phyloP scores from a whole-genome alignment of 768 basidiomycete species.

The Leucocoprinus sp. region DNA sequence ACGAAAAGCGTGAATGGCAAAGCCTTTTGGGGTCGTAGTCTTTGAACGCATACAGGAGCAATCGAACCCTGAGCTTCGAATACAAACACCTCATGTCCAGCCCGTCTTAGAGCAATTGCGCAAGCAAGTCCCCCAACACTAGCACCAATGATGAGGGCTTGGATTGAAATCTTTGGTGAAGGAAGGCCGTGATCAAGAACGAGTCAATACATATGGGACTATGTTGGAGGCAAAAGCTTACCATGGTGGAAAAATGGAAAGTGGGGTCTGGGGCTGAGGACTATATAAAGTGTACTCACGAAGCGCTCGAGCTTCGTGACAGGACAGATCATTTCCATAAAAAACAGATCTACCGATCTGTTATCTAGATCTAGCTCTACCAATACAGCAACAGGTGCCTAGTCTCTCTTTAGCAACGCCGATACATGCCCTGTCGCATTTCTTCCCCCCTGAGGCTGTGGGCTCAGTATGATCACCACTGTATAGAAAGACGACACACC shows the following conservation, averaged over 20 bases:
- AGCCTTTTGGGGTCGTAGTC: too few species aligned
- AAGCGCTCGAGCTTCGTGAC: too few species aligned
- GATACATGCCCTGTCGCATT: constrained; percentile 33
- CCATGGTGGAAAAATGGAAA: background rate
- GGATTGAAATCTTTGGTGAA: constrained; percentile 17
- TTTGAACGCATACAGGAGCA: constrained; percentile 1
- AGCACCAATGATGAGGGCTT: constrained; percentile 30
- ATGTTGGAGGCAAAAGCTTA: too few species aligned
- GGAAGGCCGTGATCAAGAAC: background rate
- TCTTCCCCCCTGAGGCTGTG: constrained; percentile 11
- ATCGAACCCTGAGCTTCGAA: constrained; percentile 27
- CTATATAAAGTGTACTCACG: too few species aligned
- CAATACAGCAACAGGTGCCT: too few species aligned
- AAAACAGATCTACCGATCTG: too few species aligned
- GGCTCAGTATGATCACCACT: background rate
- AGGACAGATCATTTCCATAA: too few species aligned
- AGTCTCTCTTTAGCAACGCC: too few species aligned
- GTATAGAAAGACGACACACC: constrained; percentile 55
- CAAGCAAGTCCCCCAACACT: constrained; percentile 47
- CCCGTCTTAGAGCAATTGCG: constrained; percentile 43
- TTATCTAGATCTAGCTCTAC: too few species aligned
- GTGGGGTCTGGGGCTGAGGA: too few species aligned
- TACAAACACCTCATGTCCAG: constrained; percentile 48
- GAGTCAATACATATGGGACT: too few species aligned
- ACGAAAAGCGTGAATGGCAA: background rate